Conservation (phyloP, 306 rosid species). For the Geum urbanum region DNA sequence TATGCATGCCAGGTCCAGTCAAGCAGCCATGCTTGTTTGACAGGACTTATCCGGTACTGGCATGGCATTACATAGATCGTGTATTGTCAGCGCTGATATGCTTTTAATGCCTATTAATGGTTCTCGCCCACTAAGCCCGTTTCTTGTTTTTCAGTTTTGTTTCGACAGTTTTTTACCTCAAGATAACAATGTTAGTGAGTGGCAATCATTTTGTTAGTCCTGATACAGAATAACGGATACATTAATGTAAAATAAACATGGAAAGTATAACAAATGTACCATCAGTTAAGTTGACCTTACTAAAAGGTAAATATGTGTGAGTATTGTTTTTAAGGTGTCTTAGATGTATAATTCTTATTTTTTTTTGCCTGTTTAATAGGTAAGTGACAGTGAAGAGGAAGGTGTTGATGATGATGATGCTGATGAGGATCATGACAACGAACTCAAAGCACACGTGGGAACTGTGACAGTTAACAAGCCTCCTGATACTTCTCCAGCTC, state of each 20-base stretch:
- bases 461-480: slow-evolving; percentile 37
- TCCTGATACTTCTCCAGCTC: slow-evolving; percentile 36
- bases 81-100: neutral
- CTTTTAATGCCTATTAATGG: neutral
- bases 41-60: neutral
- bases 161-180: neutral
- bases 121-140: neutral
- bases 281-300: neutral
- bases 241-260: neutral
- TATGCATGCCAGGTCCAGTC: neutral
- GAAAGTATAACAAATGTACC: neutral
- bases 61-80: neutral
- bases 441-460: slow-evolving; percentile 33
- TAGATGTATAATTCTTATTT: slow-evolving; percentile 13
- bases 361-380: slow-evolving; percentile 32
- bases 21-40: neutral
- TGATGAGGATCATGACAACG: slow-evolving; percentile 53
- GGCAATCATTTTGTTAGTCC: neutral
- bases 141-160: neutral
- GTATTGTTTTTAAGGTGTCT: neutral
- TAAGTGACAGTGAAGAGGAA: slow-evolving; percentile 63
- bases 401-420: slow-evolving; percentile 56
- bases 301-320: neutral
- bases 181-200: neutral
- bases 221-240: neutral